These are phyloP conservation scores for Castanea mollissima DNA, from an alignment of 306 rosid species.

Conservation along the genomic window DNA sequence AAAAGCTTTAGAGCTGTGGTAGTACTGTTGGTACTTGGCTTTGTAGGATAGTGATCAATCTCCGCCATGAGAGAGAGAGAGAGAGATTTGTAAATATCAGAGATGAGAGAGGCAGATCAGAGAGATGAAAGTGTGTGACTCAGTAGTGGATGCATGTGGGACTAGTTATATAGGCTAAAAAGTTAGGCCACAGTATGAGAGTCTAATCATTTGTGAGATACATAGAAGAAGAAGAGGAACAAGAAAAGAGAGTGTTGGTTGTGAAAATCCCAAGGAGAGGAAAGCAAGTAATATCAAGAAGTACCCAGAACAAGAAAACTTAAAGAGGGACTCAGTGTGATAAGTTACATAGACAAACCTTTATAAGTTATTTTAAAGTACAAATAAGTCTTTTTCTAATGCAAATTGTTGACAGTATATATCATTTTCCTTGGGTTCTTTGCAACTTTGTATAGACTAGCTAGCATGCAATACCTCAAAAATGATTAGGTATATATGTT, in stretches of 20 bases:
- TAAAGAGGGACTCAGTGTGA: not conserved
- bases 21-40: not conserved
- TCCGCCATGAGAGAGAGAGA: constrained; percentile 25
- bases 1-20: constrained; percentile 43
- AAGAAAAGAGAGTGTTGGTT: constrained; percentile 17
- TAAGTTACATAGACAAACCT: not conserved
- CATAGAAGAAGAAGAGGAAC: not conserved
- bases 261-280: constrained; percentile 29
- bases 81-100: not conserved
- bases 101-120: not conserved
- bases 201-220: constrained; percentile 15
- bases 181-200: constrained; percentile 2
- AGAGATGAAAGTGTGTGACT: constrained; percentile 1
- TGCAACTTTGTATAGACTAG: not conserved
- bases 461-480: not conserved
- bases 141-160: constrained; percentile 4
- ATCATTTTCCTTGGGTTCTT: not conserved
- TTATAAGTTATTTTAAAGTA: not conserved
- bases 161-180: constrained; percentile 14
- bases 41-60: constrained; percentile 20
- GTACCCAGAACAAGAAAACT: constrained; percentile 7
- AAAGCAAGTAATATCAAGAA: constrained; percentile 8
- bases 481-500: not conserved
- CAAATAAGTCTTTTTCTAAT: not conserved
- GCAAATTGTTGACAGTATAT: not conserved